Evolutionary conservation across 352 stramenopile species (phyloP), one percentile per base, ranked within the genome.

Genomic region (Phytophthora citrophthora): DNA sequence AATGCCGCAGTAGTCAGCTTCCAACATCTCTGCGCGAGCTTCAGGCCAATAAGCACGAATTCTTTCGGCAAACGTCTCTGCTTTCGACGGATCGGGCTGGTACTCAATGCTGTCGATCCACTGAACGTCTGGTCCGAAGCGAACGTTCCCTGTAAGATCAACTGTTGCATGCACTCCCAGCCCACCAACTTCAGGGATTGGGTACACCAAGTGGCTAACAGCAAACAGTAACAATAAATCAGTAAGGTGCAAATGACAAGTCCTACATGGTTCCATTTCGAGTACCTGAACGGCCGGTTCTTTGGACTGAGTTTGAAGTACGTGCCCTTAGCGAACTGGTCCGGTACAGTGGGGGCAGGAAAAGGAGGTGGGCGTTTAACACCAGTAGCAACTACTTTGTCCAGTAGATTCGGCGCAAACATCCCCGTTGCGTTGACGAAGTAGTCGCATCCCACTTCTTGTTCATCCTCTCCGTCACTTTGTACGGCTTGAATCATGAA

Each of bases 81-180:
- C 86, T 72, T 91, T 93, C n/a, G 58, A 64, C 2, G 74, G 56
- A 40, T 93, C 67, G 4, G 86, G 85, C 54, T 90, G 47, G 56
- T 98, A 98, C 43, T 98, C 83, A 62, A 98, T 88, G 0, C 62
- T 59, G 24, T 90, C 45, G 3, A 99, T 66, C 96, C 96, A 99
- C 75, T 99, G 80, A 3, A 99, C 96, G 73, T 99, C 96, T 0
- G 97, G 97, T 6, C 97, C 97, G 78, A 99, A 99, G 47, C 92
- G 90, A 13, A 97, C 82, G 45, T 93, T 91, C 24, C 94, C 93
- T n/a, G 74, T 68, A 36, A 98, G 65, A 72, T 99, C 94, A 15
- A 99, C 77, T 4, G 97, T 99, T 9, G 96, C 91, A 81, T 99
- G 97, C 0, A 99, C 89, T 31, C 97, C 97, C 10, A 99, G 83